Conservation (phyloP, 257 asterid species). For the Agastache rugosa region DNA sequence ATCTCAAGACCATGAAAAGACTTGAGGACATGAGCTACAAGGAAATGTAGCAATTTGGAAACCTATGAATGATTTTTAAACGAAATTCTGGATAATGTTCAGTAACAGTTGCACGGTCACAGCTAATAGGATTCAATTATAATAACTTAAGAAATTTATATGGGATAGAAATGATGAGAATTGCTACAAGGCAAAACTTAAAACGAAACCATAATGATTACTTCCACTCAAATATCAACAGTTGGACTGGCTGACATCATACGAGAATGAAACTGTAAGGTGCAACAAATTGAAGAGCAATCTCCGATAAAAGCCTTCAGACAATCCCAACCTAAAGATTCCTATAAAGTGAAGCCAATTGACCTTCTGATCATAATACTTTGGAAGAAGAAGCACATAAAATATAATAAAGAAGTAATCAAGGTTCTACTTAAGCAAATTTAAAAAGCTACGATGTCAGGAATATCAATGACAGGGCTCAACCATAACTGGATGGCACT, state of each 20-base stretch:
- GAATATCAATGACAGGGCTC: neutral
- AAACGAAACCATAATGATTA: neutral
- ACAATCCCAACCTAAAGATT: neutral
- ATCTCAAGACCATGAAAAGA: too few relatives aligned
- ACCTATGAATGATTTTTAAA: neutral
- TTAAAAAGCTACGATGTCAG: neutral
- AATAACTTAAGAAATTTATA: neutral
- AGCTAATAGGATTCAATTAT: neutral
- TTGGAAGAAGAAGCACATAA: neutral
- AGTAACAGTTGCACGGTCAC: neutral
- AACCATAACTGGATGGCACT: neutral
- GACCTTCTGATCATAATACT: neutral
- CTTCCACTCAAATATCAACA: neutral
- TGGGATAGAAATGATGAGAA: neutral
- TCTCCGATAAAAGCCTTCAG: neutral
- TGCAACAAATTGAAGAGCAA: neutral
- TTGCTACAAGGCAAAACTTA: neutral
- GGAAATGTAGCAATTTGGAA: neutral
- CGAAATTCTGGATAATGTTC: neutral
- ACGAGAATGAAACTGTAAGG: neutral
- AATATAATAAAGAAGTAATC: neutral
- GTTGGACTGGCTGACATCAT: neutral
- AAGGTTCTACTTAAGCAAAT: neutral
- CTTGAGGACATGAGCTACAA: neutral
- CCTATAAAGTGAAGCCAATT: neutral